Evolutionary conservation across 345 rosid genomes (phyloP), one percentile per base, ranked within the genome.

Genomic region (Mangifera indica): DNA sequence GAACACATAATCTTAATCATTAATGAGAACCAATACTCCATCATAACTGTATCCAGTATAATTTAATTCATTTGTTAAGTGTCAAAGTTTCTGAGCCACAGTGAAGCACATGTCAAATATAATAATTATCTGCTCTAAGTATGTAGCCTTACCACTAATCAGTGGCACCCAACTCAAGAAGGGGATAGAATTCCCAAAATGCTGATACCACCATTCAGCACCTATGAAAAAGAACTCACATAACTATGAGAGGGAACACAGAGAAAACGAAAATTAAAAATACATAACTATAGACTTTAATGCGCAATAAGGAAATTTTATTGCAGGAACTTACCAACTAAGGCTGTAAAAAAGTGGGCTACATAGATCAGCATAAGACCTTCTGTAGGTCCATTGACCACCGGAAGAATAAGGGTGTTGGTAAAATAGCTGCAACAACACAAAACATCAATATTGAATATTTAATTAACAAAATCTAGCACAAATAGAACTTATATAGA

Each of bases 371-470:
- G 78, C 71, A 93, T 88, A 80, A 96, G 91, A 57, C 99, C 99
- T 80, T 93, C 99, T 2, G 97, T 96, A 53, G 99, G 97, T 76
- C 99, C 99, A 81, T 96, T 96, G 57, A 96, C 71, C 71, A 83
- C 96, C 1, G 99, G 99, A 77, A 93, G 97, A 70, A 84, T 88
- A 77, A 96, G 99, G 4, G 93, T 88, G 69, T 93, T 87, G 86
- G 96, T 91, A 59, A 96, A 96, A 63, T 78, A 96, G 87, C 99
- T 95, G 88, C 73, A 84, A 10, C 40, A 60, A 59, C 14, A 57
- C 17, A 64, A 67, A 73, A 62, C 29, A 70, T 76, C 46, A 66
- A 73, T 63, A 52, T 25, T 24, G 70, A 44, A 34, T 26, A 67
- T 67, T 61, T 67, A 25, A 74, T 20, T 54, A n/a, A 32, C 37